Percentiles rank a stretch among this genome's conserved stretches.
phyloP scores from a whole-genome alignment of 148 eudicot genomes.

The Mesembryanthemum crystallinum region DNA sequence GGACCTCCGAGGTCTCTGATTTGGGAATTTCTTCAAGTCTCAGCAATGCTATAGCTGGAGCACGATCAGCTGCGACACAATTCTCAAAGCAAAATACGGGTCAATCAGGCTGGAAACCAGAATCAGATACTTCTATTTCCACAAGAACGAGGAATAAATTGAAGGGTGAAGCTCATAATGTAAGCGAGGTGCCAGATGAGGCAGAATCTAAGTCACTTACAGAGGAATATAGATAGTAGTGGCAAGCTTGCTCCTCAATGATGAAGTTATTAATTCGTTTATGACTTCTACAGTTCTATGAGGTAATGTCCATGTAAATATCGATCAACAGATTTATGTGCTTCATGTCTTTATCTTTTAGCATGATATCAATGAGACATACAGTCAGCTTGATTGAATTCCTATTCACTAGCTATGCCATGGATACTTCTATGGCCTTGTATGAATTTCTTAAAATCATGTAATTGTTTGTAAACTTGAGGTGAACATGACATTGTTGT shows the following conservation, averaged over 20 bases:
- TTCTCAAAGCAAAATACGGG: conserved; percentile 40
- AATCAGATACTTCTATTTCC: conserved; percentile 36
- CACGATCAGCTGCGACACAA: conserved; percentile 70
- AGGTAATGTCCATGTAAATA: neutral
- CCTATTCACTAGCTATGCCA: too few relatives aligned
- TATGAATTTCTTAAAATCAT: too few relatives aligned
- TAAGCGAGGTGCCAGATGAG: neutral
- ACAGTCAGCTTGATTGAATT: too few relatives aligned
- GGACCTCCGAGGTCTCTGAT: conserved; percentile 30
- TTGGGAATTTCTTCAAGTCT: conserved; percentile 52
- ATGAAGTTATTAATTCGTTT: neutral
- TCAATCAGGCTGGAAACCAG: conserved; percentile 14
- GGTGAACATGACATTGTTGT: neutral
- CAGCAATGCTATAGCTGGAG: conserved; percentile 62
- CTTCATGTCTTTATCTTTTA: neutral
- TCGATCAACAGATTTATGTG: neutral
- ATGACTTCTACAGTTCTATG: neutral
- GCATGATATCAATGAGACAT: neutral
- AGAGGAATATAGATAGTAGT: neutral
- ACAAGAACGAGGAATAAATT: conserved; percentile 43
- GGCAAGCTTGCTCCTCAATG: neutral
- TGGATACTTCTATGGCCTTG: too few relatives aligned
- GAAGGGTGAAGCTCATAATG: conserved; percentile 20
- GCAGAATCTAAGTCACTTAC: neutral
- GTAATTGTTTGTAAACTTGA: too few relatives aligned